A percentile compares a stretch with the other conserved stretches of the same genome.
These are phyloP conservation scores for Shiraia bambusicola DNA, from an alignment of 2,329 filamentous ascomycete species.

Conservation along the genomic window DNA sequence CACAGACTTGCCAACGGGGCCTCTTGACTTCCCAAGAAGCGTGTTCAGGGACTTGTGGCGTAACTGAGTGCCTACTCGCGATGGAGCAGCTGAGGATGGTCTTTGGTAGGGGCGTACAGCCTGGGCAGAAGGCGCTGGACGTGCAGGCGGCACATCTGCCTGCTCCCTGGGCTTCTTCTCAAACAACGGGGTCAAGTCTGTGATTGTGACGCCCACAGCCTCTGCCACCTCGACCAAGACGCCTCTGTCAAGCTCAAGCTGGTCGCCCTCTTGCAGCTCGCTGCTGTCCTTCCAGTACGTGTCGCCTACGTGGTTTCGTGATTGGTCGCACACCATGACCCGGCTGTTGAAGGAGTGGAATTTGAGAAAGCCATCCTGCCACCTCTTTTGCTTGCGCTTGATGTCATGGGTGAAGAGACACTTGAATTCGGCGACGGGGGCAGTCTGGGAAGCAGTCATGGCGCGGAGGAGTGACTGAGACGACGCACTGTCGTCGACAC, in stretches of 20 bases:
- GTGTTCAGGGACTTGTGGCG: conserved; percentile 63
- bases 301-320: conserved; percentile 79
- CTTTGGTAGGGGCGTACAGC: conserved; percentile 19
- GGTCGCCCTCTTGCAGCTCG: conserved; percentile 76
- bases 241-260: conserved; percentile 74
- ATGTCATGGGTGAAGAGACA: conserved; percentile 88
- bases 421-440: conserved; percentile 75
- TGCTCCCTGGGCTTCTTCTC: conserved; percentile 62
- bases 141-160: conserved; percentile 45
- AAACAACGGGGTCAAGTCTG: conserved; percentile 74
- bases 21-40: conserved; percentile 65
- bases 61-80: conserved; percentile 41
- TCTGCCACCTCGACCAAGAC: conserved; percentile 81
- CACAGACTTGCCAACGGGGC: conserved; percentile 62
- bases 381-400: conserved; percentile 82
- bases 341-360: conserved; percentile 91
- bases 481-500: too few species aligned
- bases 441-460: conserved; percentile 58
- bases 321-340: conserved; percentile 85
- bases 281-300: conserved; percentile 73
- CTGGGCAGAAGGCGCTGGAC: conserved; percentile 18
- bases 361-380: conserved; percentile 87
- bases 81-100: conserved; percentile 17
- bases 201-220: conserved; percentile 68
- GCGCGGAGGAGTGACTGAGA: conserved; percentile 4